These are phyloP conservation scores for Chaetomium olivaceum DNA, from an alignment of 2,329 filamentous ascomycete species.

Conservation along the genomic window DNA sequence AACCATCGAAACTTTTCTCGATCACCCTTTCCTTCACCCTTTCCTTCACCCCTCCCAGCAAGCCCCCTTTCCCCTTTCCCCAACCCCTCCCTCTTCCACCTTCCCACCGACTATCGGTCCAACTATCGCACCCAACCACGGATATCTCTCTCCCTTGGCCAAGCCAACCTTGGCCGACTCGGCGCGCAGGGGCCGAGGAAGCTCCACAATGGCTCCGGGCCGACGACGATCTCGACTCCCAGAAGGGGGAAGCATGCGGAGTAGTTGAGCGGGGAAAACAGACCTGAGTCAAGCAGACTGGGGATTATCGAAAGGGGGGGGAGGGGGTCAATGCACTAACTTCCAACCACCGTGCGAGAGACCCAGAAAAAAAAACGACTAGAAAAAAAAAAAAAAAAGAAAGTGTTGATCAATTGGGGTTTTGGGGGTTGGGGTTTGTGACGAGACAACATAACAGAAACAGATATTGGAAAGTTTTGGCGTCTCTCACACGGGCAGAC, in stretches of 20 bases:
- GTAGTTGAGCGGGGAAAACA: slow-evolving; percentile 1
- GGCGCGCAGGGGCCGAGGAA: background rate
- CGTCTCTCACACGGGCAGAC: background rate
- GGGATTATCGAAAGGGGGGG: background rate
- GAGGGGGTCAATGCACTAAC: background rate
- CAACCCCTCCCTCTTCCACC: background rate
- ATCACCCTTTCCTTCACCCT: too few relatives aligned
- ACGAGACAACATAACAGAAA: background rate
- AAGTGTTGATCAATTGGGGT: background rate
- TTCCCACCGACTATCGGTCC: background rate
- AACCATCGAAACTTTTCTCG: too few relatives aligned
- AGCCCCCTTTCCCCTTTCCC: background rate
- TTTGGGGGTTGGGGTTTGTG: background rate
- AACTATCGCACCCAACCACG: too few relatives aligned
- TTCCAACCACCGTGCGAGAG: background rate
- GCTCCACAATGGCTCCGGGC: slow-evolving; percentile 2
- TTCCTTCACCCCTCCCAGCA: background rate
- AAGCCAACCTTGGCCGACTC: background rate
- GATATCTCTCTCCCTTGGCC: too few relatives aligned
- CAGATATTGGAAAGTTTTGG: too few relatives aligned
- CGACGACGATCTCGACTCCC: background rate
- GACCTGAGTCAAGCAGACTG: background rate
- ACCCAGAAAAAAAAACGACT: background rate
- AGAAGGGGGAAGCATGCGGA: background rate
- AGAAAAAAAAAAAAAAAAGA: background rate